Conservation (phyloP, 208 protist genomes). For the Trypanosoma grayi region DNA sequence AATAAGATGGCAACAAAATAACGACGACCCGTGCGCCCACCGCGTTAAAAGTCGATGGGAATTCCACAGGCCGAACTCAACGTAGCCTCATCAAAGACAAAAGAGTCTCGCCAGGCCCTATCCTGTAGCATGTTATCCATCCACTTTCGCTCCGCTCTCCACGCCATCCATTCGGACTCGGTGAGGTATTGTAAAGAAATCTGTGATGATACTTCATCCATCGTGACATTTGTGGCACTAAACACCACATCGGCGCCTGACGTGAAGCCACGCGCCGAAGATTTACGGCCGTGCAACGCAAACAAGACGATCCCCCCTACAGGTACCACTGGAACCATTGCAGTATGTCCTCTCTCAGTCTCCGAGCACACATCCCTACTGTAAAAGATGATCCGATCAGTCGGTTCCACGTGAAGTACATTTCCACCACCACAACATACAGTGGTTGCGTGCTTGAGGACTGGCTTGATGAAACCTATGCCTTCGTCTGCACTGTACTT, state of each 20-base stretch:
- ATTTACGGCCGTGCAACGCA: neutral
- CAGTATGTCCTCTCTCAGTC: neutral
- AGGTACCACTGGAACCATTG: conserved; percentile 3
- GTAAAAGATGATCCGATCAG: conserved; percentile 20
- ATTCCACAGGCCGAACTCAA: conserved; percentile 13
- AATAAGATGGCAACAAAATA: neutral
- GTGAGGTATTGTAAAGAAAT: conserved; percentile 12
- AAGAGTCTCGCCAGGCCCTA: neutral
- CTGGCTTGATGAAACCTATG: conserved; percentile 19
- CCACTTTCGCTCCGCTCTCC: conserved; percentile 2
- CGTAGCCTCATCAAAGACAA: neutral
- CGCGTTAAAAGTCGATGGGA: conserved; percentile 23
- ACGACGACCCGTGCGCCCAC: neutral
- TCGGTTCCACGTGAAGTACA: conserved; percentile 5
- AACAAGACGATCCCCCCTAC: conserved; percentile 15
- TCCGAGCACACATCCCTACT: conserved; percentile 2
- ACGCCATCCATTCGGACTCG: conserved; percentile 10
- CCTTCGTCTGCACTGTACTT: conserved; percentile 24
- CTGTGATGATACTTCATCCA: conserved; percentile 1
- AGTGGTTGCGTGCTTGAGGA: neutral
- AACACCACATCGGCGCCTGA: neutral
- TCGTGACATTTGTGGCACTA: conserved; percentile 1
- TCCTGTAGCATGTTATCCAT: conserved; percentile 4
- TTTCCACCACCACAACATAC: neutral
- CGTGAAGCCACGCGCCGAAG: neutral